Conservation (phyloP, 768 basidiomycete genomes). For the Tremella fuciformis region DNA sequence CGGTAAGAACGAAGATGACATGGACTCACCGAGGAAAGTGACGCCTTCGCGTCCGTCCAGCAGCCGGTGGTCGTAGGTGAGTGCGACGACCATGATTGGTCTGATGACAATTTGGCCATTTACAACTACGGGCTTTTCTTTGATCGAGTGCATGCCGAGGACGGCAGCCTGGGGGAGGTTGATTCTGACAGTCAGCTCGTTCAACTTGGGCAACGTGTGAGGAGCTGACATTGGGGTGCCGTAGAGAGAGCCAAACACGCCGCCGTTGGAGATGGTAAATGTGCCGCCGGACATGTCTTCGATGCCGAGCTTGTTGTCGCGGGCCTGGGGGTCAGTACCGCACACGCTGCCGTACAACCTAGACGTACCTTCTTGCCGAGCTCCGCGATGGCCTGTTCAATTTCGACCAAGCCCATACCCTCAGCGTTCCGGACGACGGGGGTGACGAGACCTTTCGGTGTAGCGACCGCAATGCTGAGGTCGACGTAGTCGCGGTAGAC, state of each 20-base stretch:
- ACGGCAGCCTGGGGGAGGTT: slow-evolving; percentile 94
- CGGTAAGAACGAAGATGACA: background rate
- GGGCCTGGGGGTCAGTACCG: slow-evolving; percentile 57
- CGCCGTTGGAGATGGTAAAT: slow-evolving; percentile 99
- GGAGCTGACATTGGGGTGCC: slow-evolving; percentile 79
- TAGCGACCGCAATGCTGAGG: slow-evolving; percentile 91
- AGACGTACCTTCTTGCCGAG: slow-evolving; percentile 72
- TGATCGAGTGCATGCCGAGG: slow-evolving; percentile 95
- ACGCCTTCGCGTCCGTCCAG: slow-evolving; percentile 94
- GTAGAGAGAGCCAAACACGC: slow-evolving; percentile 94
- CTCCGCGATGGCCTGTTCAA: slow-evolving; percentile 86
- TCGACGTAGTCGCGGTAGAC: slow-evolving; percentile 73
- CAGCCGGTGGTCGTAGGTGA: slow-evolving; percentile 93
- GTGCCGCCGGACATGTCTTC: slow-evolving; percentile 98
- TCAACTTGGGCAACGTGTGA: background rate
- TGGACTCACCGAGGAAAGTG: slow-evolving; percentile 84
- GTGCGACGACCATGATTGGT: slow-evolving; percentile 78
- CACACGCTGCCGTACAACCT: background rate
- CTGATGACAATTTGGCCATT: slow-evolving; percentile 94
- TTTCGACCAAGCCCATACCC: slow-evolving; percentile 76
- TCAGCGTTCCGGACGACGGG: slow-evolving; percentile 92
- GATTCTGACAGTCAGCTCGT: slow-evolving; percentile 56
- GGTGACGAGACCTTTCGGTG: slow-evolving; percentile 94
- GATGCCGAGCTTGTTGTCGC: slow-evolving; percentile 87
- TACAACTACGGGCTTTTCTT: slow-evolving; percentile 83